Percentiles rank a stretch among this genome's conserved stretches.
Conservation (phyloP, 352 stramenopile species). For the Phytophthora sojae region DNA sequence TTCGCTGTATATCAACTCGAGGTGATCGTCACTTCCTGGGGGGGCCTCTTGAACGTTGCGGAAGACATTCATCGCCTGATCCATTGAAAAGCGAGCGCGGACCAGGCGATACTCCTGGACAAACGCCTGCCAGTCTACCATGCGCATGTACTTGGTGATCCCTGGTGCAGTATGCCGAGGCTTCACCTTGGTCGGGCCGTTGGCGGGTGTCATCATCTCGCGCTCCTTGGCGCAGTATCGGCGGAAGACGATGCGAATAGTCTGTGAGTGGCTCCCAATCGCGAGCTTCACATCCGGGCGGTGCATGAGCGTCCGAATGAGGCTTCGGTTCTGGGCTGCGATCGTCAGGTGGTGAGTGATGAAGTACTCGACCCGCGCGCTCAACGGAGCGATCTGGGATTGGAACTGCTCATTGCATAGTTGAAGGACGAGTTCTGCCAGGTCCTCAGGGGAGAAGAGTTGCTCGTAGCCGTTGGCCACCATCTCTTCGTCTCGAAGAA, state of each 20-base stretch:
- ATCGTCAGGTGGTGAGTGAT: slow-evolving; percentile 57
- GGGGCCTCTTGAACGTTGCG: slow-evolving; percentile 69
- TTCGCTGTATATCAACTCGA: slow-evolving; percentile 80
- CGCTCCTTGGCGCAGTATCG: slow-evolving; percentile 76
- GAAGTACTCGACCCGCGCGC: slow-evolving; percentile 72
- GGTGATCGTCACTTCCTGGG: slow-evolving; percentile 39
- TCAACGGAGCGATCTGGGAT: slow-evolving; percentile 57
- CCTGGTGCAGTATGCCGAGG: slow-evolving; percentile 38
- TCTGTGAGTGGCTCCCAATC: slow-evolving; percentile 63
- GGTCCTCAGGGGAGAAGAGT: slow-evolving; percentile 66
- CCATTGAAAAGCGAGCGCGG: slow-evolving; percentile 63
- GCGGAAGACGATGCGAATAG: slow-evolving; percentile 75
- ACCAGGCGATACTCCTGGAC: slow-evolving; percentile 76
- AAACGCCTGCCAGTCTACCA: slow-evolving; percentile 76
- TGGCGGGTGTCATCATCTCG: slow-evolving; percentile 36
- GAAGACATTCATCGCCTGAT: slow-evolving; percentile 65
- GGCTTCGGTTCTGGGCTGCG: slow-evolving; percentile 58
- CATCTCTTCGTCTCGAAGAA: slow-evolving; percentile 65
- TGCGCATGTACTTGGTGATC: slow-evolving; percentile 72
- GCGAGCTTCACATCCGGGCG: slow-evolving; percentile 59
- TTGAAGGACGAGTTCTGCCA: slow-evolving; percentile 70
- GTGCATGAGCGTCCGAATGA: slow-evolving; percentile 66
- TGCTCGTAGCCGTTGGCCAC: slow-evolving; percentile 54
- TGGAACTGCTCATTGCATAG: slow-evolving; percentile 84
- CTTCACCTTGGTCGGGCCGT: slow-evolving; percentile 25